Evolutionary conservation across 805 yeast species (phyloP).

Genomic region (Novakomyces olei): DNA sequence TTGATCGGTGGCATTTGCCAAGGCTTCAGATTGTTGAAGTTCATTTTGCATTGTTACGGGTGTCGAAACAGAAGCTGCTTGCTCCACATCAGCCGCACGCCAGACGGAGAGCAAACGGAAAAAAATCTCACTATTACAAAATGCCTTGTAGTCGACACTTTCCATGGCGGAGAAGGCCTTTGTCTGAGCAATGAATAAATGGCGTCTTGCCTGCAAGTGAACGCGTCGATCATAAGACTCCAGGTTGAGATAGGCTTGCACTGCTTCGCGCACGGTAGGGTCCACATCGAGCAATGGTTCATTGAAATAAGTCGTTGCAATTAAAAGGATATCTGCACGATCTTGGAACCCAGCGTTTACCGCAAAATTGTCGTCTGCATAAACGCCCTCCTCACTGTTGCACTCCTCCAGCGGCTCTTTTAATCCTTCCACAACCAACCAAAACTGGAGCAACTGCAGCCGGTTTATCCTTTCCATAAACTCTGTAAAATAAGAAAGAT

Average conservation of each 20-base stretch:
- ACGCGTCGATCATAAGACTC: background rate
- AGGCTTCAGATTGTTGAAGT: no score
- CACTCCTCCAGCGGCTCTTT: constrained; percentile 2
- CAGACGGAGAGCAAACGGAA: constrained; percentile 2
- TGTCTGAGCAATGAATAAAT: background rate
- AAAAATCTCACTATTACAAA: constrained; percentile 1
- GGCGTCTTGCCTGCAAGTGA: background rate
- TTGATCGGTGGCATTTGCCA: no score
- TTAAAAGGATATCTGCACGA: background rate
- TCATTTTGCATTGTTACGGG: no score
- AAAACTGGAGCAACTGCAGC: constrained; percentile 1
- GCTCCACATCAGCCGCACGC: no score
- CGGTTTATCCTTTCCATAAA: constrained; percentile 2
- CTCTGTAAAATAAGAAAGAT: constrained; percentile 1
- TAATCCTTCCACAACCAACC: constrained; percentile 3
- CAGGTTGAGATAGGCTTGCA: background rate
- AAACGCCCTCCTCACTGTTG: no score
- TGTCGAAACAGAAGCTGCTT: no score
- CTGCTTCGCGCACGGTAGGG: background rate
- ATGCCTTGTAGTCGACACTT: background rate
- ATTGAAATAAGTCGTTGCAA: background rate
- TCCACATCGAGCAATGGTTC: background rate
- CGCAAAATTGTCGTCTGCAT: no score
- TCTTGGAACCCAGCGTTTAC: constrained; percentile 1
- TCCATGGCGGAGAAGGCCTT: background rate